Conservation (phyloP, 352 stramenopile species). For the Phytophthora rubi region DNA sequence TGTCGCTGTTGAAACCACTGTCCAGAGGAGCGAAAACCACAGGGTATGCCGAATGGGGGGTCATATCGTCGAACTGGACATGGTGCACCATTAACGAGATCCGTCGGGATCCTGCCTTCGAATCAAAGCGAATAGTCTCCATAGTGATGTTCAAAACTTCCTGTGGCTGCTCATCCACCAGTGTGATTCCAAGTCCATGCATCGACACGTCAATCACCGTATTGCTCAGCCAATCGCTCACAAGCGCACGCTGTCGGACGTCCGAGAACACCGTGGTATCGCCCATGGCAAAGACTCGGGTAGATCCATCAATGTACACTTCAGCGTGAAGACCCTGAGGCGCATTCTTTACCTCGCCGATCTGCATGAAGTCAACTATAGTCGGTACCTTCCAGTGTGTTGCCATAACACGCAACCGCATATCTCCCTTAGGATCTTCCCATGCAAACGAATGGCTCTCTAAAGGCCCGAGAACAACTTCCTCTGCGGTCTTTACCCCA, state of each 20-base stretch:
- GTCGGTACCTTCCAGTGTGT: conserved; percentile 74
- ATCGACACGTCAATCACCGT: conserved; percentile 78
- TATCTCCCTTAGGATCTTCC: conserved; percentile 69
- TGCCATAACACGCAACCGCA: conserved; percentile 67
- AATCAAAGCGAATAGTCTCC: conserved; percentile 80
- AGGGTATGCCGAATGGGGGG: conserved; percentile 66
- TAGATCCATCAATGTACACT: conserved; percentile 87
- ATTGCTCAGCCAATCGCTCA: conserved; percentile 80
- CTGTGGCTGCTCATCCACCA: conserved; percentile 78
- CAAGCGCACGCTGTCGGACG: conserved; percentile 56
- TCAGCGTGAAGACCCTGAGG: conserved; percentile 71
- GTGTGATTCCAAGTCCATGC: conserved; percentile 77
- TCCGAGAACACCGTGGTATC: conserved; percentile 71
- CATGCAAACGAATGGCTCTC: conserved; percentile 85
- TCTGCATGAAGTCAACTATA: conserved; percentile 76
- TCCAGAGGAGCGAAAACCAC: conserved; percentile 82
- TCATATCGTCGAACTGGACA: conserved; percentile 91
- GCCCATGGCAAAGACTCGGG: conserved; percentile 80
- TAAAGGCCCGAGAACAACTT: conserved; percentile 70
- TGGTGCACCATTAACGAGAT: conserved; percentile 78
- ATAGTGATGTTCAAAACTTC: conserved; percentile 90
- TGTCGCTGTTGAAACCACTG: conserved; percentile 89
- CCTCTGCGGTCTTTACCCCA: conserved; percentile 60
- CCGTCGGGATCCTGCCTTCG: conserved; percentile 50
- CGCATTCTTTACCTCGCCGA: conserved; percentile 63